Evolutionary conservation across 805 yeast species (phyloP).

Genomic region (Ascoidea rubescens): DNA sequence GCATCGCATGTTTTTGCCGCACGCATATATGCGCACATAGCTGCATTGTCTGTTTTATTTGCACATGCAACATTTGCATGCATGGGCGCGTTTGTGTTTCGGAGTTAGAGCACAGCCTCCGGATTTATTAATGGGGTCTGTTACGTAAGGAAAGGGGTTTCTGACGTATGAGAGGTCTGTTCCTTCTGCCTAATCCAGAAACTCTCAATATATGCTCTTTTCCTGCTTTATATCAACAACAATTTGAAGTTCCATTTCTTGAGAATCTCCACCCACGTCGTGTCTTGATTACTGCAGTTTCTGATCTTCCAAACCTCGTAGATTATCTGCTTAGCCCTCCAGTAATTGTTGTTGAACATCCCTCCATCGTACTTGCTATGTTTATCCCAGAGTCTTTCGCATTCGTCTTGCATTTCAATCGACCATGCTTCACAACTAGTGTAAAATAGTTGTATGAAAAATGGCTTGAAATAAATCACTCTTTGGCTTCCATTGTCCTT

Average conservation of each 20-base stretch:
- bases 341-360: conserved; percentile 16
- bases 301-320: conserved; percentile 26
- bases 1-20: no score
- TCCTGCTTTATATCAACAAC: not conserved
- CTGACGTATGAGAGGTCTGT: not conserved
- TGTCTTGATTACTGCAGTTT: conserved; percentile 17
- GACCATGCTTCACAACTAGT: conserved; percentile 19
- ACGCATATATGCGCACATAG: no score
- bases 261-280: conserved; percentile 25
- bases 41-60: no score
- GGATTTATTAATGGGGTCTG: not conserved
- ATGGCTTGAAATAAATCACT: not conserved
- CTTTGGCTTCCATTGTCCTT: not conserved
- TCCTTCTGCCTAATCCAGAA: not conserved
- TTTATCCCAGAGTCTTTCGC: conserved; percentile 13
- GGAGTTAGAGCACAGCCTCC: no score
- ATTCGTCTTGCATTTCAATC: conserved; percentile 12
- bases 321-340: conserved; percentile 29
- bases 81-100: no score
- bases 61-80: no score
- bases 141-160: not conserved
- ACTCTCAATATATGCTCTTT: not conserved
- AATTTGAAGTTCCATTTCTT: conserved; percentile 10
- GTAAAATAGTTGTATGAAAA: conserved; percentile 22
- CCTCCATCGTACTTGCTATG: conserved; percentile 15